phyloP scores from a whole-genome alignment of 495 filamentous ascomycete species.

The Talaromyces thailandensis region DNA sequence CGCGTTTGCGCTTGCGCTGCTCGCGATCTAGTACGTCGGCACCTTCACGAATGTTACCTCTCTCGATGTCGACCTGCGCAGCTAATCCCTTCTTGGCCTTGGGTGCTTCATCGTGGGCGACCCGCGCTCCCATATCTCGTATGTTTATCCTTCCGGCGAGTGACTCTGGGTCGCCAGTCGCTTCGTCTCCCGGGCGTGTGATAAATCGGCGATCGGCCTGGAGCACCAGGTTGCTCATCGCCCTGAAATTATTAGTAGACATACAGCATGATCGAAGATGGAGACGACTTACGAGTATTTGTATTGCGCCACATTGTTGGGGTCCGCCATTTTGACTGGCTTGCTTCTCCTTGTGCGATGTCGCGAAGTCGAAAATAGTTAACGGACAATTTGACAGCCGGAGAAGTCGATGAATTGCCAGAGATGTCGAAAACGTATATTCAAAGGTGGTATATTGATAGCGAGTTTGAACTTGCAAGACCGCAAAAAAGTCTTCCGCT shows the following conservation, averaged over 20 bases:
- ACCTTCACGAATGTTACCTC: conserved; percentile 74
- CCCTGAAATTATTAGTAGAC: conserved; percentile 18
- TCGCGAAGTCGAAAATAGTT: neutral
- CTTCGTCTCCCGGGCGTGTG: conserved; percentile 84
- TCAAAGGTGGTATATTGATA: neutral
- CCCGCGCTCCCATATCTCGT: conserved; percentile 84
- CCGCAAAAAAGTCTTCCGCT: conserved; percentile 5
- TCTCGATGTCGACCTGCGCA: conserved; percentile 58
- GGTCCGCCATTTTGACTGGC: conserved; percentile 65
- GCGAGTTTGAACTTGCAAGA: neutral
- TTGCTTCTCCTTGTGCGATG: neutral
- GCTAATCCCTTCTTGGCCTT: conserved; percentile 62
- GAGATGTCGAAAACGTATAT: neutral
- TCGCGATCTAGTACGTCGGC: conserved; percentile 79
- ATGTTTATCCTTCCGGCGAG: conserved; percentile 89
- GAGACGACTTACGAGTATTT: conserved; percentile 64
- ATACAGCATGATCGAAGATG: neutral
- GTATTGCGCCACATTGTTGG: conserved; percentile 90
- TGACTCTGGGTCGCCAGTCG: conserved; percentile 95
- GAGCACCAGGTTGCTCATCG: conserved; percentile 99
- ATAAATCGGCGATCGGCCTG: conserved; percentile 97
- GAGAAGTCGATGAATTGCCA: neutral
- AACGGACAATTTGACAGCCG: neutral
- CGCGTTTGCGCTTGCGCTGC: conserved; percentile 77
- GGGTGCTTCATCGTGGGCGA: conserved; percentile 68